Conservation (phyloP, 1,284 basidiomycete genomes). For the Serendipita sp. region DNA sequence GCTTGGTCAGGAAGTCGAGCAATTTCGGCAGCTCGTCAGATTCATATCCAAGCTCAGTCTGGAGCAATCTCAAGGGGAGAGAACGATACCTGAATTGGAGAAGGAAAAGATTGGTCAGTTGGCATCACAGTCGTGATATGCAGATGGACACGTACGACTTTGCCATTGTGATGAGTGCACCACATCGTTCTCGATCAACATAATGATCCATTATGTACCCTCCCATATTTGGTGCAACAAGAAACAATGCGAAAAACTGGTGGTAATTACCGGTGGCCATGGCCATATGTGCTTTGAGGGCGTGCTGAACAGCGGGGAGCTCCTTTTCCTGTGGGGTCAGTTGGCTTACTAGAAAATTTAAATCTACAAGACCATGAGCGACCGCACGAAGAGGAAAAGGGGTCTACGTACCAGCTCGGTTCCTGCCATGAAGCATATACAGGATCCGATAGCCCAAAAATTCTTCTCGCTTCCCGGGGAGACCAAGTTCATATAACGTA, state of each 20-base stretch:
- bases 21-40: conserved; percentile 35
- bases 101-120: too few species aligned
- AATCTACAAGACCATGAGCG: conserved; percentile 41
- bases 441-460: conserved; percentile 97
- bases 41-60: conserved; percentile 76
- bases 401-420: conserved; percentile 64
- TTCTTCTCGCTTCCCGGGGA: conserved; percentile 83
- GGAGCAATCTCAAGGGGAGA: conserved; percentile 65
- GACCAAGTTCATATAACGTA: conserved; percentile 81
- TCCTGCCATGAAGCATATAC: conserved; percentile 87
- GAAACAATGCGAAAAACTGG: conserved; percentile 76
- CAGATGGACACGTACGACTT: conserved; percentile 57
- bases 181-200: conserved; percentile 79
- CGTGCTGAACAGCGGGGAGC: conserved; percentile 71
- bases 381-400: not conserved
- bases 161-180: conserved; percentile 78
- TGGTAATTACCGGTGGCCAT: conserved; percentile 90
- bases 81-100: too few species aligned
- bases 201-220: conserved; percentile 99
- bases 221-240: conserved; percentile 88
- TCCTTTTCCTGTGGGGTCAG: conserved; percentile 82
- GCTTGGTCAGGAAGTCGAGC: conserved; percentile 56
- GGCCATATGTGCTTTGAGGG: conserved; percentile 77
- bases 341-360: conserved; percentile 90
- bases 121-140: too few species aligned